phyloP scores from a whole-genome alignment of 495 filamentous ascomycete genomes.

The Glonium stellatum region DNA sequence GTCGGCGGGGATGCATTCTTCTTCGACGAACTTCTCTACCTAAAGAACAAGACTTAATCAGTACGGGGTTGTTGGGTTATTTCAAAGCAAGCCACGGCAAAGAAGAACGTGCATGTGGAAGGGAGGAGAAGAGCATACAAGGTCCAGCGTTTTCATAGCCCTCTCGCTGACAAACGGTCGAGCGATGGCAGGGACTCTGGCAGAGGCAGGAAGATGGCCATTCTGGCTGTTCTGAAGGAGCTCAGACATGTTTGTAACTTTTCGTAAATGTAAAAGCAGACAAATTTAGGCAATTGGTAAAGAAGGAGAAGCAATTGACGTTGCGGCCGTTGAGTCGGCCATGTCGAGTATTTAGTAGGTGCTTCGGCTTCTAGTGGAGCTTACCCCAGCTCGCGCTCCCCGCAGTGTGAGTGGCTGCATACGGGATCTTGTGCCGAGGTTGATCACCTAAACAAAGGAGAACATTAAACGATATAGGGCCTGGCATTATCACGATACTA shows the following conservation, averaged over 20 bases:
- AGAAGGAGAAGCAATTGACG: neutral
- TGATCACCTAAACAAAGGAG: neutral
- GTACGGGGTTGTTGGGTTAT: neutral
- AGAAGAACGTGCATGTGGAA: neutral
- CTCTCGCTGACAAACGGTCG: conserved; percentile 61
- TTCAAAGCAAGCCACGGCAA: neutral
- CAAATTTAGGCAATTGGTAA: neutral
- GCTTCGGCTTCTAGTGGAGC: neutral
- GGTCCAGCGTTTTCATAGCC: conserved; percentile 65
- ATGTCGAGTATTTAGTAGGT: conserved; percentile 2
- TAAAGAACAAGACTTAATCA: conserved; percentile 28
- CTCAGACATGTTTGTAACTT: conserved; percentile 18
- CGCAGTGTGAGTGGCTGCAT: neutral
- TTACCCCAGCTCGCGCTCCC: neutral
- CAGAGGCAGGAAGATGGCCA: conserved; percentile 30
- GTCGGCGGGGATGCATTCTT: conserved; percentile 82
- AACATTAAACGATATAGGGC: neutral
- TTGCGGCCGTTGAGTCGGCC: neutral
- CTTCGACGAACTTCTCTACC: conserved; percentile 94
- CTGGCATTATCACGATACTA: neutral
- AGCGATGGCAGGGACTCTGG: conserved; percentile 37
- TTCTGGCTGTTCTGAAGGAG: conserved; percentile 26
- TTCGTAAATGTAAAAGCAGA: neutral
- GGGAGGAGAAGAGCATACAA: conserved; percentile 39
- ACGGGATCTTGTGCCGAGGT: conserved; percentile 4